Evolutionary conservation across 441 rosid genomes (phyloP).

Genomic region (Mallotus repandus): DNA sequence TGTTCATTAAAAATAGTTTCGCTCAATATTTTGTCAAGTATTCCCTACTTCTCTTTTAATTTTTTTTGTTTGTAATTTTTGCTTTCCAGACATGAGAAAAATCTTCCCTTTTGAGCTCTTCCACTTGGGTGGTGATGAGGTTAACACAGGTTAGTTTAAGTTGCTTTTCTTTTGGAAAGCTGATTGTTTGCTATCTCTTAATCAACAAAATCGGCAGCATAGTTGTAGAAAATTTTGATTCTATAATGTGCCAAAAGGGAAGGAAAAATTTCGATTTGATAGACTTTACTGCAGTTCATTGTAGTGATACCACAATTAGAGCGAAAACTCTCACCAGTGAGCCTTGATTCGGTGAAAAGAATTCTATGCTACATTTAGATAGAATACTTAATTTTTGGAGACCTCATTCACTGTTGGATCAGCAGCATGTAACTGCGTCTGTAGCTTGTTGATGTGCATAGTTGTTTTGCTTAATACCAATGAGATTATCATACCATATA

Average conservation of each 20-base stretch:
- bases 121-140: conserved; percentile 99
- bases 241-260: not conserved
- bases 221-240: not conserved
- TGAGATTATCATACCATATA: not conserved
- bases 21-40: not conserved
- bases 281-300: not conserved
- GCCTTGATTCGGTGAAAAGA: not conserved
- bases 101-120: conserved; percentile 93
- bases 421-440: not conserved
- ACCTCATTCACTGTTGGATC: conserved; percentile 2
- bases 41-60: not conserved
- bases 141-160: conserved; percentile 63
- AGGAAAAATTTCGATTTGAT: not conserved
- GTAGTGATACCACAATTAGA: not conserved
- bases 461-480: not conserved
- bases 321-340: not conserved
- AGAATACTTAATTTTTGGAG: not conserved
- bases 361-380: not conserved
- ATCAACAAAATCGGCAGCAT: not conserved
- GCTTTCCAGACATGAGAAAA: conserved; percentile 71
- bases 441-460: not conserved
- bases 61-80: conserved; percentile 14
- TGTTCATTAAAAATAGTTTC: not conserved
- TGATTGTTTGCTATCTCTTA: not conserved
- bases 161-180: conserved; percentile 24